phyloP scores from a whole-genome alignment of 805 yeast species.

The Clavispora phyllophila region DNA sequence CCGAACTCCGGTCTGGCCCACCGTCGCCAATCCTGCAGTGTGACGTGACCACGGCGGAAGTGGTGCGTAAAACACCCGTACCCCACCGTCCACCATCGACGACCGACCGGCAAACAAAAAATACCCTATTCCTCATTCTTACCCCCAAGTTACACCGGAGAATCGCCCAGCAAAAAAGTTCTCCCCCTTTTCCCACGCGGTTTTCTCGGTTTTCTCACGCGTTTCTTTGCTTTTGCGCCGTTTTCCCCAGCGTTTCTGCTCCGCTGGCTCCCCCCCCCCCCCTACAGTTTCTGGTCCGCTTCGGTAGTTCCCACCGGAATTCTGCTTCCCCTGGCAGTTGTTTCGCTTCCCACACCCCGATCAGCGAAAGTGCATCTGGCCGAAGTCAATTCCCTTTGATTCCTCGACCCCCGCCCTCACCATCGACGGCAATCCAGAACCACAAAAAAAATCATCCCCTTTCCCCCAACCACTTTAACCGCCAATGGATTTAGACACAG shows the following conservation, averaged over 20 bases:
- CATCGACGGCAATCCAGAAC: background rate
- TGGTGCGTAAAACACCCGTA: background rate
- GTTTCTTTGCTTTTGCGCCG: background rate
- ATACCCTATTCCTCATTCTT: background rate
- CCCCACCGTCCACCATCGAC: background rate
- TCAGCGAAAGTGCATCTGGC: background rate
- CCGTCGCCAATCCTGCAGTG: background rate
- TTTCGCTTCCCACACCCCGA: background rate
- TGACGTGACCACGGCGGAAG: background rate
- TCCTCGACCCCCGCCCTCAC: background rate
- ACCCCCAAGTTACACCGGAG: background rate
- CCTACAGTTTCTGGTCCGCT: background rate
- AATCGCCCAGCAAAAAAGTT: background rate
- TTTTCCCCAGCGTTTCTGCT: background rate
- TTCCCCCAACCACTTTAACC: background rate
- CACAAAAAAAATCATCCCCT: background rate
- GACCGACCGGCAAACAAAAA: conserved; percentile 1
- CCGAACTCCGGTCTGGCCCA: too few species aligned
- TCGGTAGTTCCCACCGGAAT: background rate
- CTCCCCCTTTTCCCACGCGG: background rate
- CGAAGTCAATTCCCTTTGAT: background rate
- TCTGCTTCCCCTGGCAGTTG: background rate
- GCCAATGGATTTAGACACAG: conserved; percentile 70
- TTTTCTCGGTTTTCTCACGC: background rate
- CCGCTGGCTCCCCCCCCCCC: background rate